Evolutionary conservation across 768 basidiomycete species (phyloP).

Genomic region (Butyriboletus loyo): DNA sequence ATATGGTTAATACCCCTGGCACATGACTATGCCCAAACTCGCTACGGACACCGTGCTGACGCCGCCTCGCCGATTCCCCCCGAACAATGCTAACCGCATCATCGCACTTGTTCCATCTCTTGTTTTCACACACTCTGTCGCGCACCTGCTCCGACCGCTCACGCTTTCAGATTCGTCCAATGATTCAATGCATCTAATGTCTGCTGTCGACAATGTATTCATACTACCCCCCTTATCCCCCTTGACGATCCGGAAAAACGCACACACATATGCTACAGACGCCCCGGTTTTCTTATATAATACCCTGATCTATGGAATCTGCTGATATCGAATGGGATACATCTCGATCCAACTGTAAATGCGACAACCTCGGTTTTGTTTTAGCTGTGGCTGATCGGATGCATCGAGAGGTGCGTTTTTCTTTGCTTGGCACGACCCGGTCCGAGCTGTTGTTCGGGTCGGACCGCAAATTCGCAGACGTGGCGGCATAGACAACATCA

Average conservation of each 20-base stretch:
- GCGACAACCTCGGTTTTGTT: background rate
- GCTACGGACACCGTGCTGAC: background rate
- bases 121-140: constrained; percentile 4
- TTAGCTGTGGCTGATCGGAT: no score
- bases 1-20: constrained; percentile 3
- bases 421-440: no score
- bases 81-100: background rate
- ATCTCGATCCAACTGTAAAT: background rate
- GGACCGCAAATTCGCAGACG: no score
- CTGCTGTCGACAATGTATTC: constrained; percentile 21
- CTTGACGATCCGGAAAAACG: constrained; percentile 5
- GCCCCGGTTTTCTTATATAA: background rate
- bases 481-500: no score
- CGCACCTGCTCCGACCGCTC: constrained; percentile 10
- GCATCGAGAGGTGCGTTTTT: no score
- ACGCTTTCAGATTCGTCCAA: constrained; percentile 6
- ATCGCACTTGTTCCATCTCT: background rate
- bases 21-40: background rate
- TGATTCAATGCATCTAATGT: constrained; percentile 20
- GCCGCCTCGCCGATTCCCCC: background rate
- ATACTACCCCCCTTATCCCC: constrained; percentile 2
- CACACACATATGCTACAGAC: constrained; percentile 9
- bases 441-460: no score
- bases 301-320: background rate
- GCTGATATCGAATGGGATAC: background rate